Evolutionary conservation across 768 basidiomycete genomes (phyloP).

Genomic region (Hortiboletus flavorubellus): DNA sequence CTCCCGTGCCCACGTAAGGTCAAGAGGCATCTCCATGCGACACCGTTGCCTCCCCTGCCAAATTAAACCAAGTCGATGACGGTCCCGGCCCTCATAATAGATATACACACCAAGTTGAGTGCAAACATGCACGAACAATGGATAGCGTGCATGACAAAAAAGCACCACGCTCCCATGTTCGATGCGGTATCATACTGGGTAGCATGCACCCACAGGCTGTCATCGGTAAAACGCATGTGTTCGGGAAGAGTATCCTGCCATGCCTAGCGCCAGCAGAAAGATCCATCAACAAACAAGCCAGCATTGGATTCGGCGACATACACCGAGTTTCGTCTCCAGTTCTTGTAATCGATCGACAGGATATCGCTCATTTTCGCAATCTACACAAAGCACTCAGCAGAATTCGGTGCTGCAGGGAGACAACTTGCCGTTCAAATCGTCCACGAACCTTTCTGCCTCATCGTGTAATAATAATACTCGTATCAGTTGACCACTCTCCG

Average conservation of each 20-base stretch:
- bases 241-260: slow-evolving; percentile 71
- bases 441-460: slow-evolving; percentile 54
- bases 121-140: slow-evolving; percentile 68
- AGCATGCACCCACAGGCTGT: slow-evolving; percentile 64
- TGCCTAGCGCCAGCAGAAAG: slow-evolving; percentile 36
- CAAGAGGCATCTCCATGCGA: slow-evolving; percentile 22
- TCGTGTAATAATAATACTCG: slow-evolving; percentile 64
- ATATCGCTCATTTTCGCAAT: slow-evolving; percentile 25
- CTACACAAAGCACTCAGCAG: slow-evolving; percentile 28
- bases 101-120: slow-evolving; percentile 54
- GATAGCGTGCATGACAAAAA: slow-evolving; percentile 68
- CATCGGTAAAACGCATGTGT: slow-evolving; percentile 66
- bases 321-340: slow-evolving; percentile 43
- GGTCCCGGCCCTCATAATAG: neutral
- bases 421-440: slow-evolving; percentile 47
- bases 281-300: slow-evolving; percentile 3
- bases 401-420: neutral
- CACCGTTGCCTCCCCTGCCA: slow-evolving; percentile 33
- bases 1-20: slow-evolving; percentile 35
- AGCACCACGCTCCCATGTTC: slow-evolving; percentile 80
- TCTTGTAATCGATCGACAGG: slow-evolving; percentile 38
- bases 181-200: slow-evolving; percentile 79
- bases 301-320: slow-evolving; percentile 5
- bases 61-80: neutral
- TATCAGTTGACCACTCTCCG: slow-evolving; percentile 73